Conservation (phyloP, 139 green algal species). For the Choricystis sp. region DNA sequence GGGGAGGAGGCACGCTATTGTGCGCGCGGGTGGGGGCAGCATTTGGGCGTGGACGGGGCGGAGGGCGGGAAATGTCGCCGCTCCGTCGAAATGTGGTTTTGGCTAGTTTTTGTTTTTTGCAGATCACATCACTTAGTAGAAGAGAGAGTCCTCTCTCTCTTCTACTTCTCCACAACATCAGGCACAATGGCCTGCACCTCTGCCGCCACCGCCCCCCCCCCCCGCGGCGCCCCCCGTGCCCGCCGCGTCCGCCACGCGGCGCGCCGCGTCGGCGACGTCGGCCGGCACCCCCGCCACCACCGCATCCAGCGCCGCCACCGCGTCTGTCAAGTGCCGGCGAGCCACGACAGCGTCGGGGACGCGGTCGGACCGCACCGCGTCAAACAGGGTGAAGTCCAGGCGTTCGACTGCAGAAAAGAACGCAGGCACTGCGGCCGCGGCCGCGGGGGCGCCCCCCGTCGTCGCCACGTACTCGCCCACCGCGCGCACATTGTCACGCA, state of each 20-base stretch:
- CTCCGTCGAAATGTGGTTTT: too few relatives aligned
- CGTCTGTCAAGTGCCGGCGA: not conserved
- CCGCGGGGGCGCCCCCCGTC: constrained; percentile 2
- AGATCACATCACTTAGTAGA: too few relatives aligned
- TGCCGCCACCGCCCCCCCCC: not conserved
- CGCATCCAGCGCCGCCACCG: constrained; percentile 11
- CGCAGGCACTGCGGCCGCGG: constrained; percentile 1
- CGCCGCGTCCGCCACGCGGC: constrained; percentile 1
- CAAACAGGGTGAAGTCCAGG: constrained; percentile 9
- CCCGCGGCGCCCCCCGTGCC: not conserved
- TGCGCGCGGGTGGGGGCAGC: too few relatives aligned
- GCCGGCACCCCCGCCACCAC: constrained; percentile 4
- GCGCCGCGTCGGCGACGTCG: not conserved
- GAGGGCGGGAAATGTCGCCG: too few relatives aligned
- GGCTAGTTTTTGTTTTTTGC: too few relatives aligned
- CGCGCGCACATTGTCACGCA: constrained; percentile 11
- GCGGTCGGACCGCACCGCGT: not conserved
- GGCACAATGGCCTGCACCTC: too few relatives aligned
- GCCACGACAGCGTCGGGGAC: too few relatives aligned
- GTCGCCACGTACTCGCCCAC: constrained; percentile 16
- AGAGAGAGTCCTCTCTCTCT: too few relatives aligned
- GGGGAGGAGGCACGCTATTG: too few relatives aligned
- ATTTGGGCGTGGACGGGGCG: too few relatives aligned
- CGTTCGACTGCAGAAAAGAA: constrained; percentile 17
- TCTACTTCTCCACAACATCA: too few relatives aligned